Conservation (phyloP, 148 eudicot species). For the Chenopodium quinoa region DNA sequence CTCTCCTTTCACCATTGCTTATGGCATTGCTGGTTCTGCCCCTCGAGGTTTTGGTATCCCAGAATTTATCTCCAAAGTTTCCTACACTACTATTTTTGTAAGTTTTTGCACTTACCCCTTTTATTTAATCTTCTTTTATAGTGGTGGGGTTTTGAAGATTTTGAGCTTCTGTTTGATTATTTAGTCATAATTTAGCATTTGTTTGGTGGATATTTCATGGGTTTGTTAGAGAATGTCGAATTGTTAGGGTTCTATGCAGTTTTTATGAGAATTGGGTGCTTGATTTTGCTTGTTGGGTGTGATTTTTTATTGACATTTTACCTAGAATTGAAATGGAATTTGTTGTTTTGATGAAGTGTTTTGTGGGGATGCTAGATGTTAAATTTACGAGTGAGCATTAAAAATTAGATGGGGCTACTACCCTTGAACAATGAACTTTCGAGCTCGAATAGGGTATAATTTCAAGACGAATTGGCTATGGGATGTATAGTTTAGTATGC, state of each 20-base stretch:
- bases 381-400: neutral
- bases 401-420: neutral
- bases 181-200: neutral
- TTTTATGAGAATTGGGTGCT: neutral
- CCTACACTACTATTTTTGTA: slow-evolving; percentile 72
- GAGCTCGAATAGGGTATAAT: neutral
- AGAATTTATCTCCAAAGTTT: slow-evolving; percentile 72
- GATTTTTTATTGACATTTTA: neutral
- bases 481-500: neutral
- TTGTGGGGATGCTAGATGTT: neutral
- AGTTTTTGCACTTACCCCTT: slow-evolving; percentile 15
- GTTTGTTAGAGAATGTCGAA: neutral
- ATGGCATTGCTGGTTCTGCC: slow-evolving; percentile 74
- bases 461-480: neutral
- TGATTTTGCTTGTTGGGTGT: neutral
- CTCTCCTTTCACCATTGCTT: slow-evolving; percentile 74
- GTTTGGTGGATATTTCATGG: slow-evolving; percentile 1
- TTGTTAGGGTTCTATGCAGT: neutral
- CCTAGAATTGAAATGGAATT: neutral
- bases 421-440: neutral
- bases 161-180: neutral
- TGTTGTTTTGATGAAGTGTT: neutral
- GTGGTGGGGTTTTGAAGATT: neutral
- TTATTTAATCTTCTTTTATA: neutral
- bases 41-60: slow-evolving; percentile 90